Evolutionary conservation across 1,284 basidiomycete genomes (phyloP).

Genomic region (Pseudozyma hubeiensis): DNA sequence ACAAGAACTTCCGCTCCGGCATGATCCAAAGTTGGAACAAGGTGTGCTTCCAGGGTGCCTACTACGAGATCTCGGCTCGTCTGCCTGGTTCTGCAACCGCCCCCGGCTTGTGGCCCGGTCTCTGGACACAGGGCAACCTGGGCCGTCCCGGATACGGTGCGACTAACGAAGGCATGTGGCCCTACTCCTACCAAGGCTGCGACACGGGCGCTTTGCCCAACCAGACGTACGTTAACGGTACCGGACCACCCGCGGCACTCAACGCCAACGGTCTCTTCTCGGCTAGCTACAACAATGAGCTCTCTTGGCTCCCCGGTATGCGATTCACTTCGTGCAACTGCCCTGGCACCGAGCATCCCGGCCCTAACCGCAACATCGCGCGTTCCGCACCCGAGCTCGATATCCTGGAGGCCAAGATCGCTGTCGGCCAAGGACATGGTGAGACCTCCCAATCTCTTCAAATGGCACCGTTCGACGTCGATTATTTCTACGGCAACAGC

Average conservation of each 20-base stretch:
- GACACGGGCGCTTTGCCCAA: conserved; percentile 65
- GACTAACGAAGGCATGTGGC: conserved; percentile 68
- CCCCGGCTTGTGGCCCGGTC: conserved; percentile 70
- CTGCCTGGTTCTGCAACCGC: conserved; percentile 32
- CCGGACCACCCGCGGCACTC: conserved; percentile 53
- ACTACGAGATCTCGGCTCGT: conserved; percentile 58
- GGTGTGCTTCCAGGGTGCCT: conserved; percentile 68
- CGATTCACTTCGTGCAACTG: conserved; percentile 64
- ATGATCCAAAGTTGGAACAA: conserved; percentile 69
- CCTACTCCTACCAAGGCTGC: conserved; percentile 69
- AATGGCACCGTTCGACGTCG: conserved; percentile 66
- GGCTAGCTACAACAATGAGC: conserved; percentile 36
- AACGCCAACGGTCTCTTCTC: conserved; percentile 44
- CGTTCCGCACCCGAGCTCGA: conserved; percentile 68
- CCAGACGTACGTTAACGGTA: conserved; percentile 56
- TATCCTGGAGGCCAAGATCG: conserved; percentile 71
- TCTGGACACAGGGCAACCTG: conserved; percentile 66
- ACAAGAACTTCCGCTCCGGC: conserved; percentile 65
- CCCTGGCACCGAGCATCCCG: conserved; percentile 60
- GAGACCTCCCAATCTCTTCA: conserved; percentile 66
- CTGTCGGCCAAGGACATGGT: conserved; percentile 68
- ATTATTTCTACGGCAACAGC: conserved; percentile 60
- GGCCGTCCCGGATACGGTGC: conserved; percentile 66
- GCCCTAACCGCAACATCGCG: conserved; percentile 58
- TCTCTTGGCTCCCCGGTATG: conserved; percentile 64